These are phyloP conservation scores for Fusarium nodosum DNA, from an alignment of 2,329 filamentous ascomycete genomes.

Conservation along the genomic window DNA sequence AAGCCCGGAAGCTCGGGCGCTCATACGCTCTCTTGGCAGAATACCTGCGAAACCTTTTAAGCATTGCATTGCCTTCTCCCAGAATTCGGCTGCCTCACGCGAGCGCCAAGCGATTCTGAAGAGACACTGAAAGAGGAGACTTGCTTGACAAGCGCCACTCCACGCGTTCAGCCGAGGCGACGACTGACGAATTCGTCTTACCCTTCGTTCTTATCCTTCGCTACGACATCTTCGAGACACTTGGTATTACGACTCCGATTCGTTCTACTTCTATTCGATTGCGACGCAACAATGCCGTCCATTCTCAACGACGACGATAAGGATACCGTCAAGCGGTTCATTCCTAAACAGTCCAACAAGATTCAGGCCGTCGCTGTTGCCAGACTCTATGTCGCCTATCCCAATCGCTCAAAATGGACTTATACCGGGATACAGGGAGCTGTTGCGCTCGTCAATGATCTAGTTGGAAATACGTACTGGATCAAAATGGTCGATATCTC, in stretches of 20 bases:
- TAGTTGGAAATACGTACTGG: constrained; percentile 97
- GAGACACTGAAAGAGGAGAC: constrained; percentile 42
- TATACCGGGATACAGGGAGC: constrained; percentile 95
- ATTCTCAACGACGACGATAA: constrained; percentile 93
- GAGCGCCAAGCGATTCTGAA: constrained; percentile 46
- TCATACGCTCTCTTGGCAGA: constrained; percentile 39
- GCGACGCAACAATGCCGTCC: constrained; percentile 65
- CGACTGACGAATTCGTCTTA: constrained; percentile 31
- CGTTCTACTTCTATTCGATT: constrained; percentile 9
- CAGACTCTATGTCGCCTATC: constrained; percentile 92
- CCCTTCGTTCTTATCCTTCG: constrained; percentile 23
- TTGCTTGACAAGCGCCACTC: constrained; percentile 45
- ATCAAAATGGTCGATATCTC: constrained; percentile 97
- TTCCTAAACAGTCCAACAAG: constrained; percentile 96
- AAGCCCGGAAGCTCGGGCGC: constrained; percentile 49
- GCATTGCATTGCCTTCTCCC: constrained; percentile 16
- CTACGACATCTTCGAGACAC: constrained; percentile 8
- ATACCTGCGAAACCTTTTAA: constrained; percentile 29
- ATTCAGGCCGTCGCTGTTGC: constrained; percentile 96
- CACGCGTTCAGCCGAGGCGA: constrained; percentile 44
- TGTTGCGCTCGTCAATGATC: constrained; percentile 89
- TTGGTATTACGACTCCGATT: constrained; percentile 11
- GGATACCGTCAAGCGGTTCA: constrained; percentile 93
- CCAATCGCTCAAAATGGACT: constrained; percentile 87
- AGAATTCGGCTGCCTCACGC: constrained; percentile 46